Conservation (phyloP, 2,329 filamentous ascomycete genomes). For the Alternaria sp. region DNA sequence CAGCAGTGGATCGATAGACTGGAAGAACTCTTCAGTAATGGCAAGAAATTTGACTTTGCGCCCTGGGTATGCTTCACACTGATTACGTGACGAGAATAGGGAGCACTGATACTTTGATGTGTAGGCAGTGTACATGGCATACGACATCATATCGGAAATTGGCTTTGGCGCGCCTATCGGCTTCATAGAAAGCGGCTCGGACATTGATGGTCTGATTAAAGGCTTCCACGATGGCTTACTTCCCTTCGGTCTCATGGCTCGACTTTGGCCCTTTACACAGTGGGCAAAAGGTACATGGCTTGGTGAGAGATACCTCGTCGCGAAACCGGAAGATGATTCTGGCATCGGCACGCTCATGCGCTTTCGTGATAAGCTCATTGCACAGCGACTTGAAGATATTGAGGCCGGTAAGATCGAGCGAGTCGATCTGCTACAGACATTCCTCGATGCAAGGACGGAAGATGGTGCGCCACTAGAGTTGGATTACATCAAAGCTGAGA, state of each 20-base stretch:
- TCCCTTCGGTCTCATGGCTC: constrained; percentile 62
- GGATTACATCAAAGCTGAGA: constrained; percentile 64
- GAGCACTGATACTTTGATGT: not conserved
- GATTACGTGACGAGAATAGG: not conserved
- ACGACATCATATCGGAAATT: constrained; percentile 61
- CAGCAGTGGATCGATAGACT: constrained; percentile 62
- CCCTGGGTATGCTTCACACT: constrained; percentile 52
- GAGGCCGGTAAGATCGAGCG: constrained; percentile 57
- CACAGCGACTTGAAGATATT: constrained; percentile 59
- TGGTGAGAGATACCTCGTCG: constrained; percentile 60
- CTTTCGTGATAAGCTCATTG: constrained; percentile 64
- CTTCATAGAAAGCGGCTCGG: constrained; percentile 62
- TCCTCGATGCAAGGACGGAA: constrained; percentile 50
- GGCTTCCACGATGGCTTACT: constrained; percentile 63
- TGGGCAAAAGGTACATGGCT: constrained; percentile 65
- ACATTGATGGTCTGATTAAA: constrained; percentile 64
- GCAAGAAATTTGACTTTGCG: constrained; percentile 62
- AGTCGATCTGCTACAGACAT: constrained; percentile 64
- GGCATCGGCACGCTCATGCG: constrained; percentile 67
- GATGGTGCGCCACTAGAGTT: constrained; percentile 58
- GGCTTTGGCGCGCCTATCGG: constrained; percentile 66
- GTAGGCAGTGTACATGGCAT: constrained; percentile 41
- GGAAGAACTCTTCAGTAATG: constrained; percentile 56
- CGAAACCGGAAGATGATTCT: constrained; percentile 62
- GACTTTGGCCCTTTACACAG: constrained; percentile 64